Evolutionary conservation across 2,329 filamentous ascomycete genomes (phyloP).

Genomic region (Rosellinia necatrix): DNA sequence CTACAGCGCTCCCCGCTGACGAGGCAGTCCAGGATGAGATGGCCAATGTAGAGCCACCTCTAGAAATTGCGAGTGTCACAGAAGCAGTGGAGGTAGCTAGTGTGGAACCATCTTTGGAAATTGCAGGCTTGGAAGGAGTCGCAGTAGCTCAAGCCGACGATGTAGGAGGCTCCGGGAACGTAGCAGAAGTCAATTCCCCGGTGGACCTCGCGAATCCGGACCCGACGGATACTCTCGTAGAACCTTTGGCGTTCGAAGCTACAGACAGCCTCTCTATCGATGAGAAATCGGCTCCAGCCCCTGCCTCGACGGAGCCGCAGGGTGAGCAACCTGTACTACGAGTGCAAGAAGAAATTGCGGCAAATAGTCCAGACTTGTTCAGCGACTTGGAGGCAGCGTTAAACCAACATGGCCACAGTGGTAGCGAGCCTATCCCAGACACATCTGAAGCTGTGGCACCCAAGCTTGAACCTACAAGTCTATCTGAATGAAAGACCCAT

Average conservation of each 20-base stretch:
- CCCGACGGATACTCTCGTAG: background rate
- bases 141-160: background rate
- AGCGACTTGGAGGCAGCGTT: slow-evolving; percentile 52
- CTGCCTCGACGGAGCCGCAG: slow-evolving; percentile 19
- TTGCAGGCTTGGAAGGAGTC: background rate
- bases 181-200: background rate
- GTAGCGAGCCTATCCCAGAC: slow-evolving; percentile 25
- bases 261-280: slow-evolving; percentile 16
- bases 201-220: background rate
- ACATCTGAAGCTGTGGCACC: slow-evolving; percentile 4
- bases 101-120: slow-evolving; percentile 9
- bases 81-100: slow-evolving; percentile 4
- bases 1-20: background rate
- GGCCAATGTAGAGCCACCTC: slow-evolving; percentile 7
- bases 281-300: slow-evolving; percentile 28
- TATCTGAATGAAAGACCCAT: slow-evolving; percentile 1
- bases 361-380: slow-evolving; percentile 50
- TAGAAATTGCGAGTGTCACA: background rate
- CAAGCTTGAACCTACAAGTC: slow-evolving; percentile 3
- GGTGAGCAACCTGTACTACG: slow-evolving; percentile 28
- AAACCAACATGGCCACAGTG: slow-evolving; percentile 44
- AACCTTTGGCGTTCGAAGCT: background rate
- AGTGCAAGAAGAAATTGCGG: slow-evolving; percentile 38
- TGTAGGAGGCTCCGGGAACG: background rate
- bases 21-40: background rate